phyloP scores from a whole-genome alignment of 139 green algal genomes.

The Dunaliella primolecta region DNA sequence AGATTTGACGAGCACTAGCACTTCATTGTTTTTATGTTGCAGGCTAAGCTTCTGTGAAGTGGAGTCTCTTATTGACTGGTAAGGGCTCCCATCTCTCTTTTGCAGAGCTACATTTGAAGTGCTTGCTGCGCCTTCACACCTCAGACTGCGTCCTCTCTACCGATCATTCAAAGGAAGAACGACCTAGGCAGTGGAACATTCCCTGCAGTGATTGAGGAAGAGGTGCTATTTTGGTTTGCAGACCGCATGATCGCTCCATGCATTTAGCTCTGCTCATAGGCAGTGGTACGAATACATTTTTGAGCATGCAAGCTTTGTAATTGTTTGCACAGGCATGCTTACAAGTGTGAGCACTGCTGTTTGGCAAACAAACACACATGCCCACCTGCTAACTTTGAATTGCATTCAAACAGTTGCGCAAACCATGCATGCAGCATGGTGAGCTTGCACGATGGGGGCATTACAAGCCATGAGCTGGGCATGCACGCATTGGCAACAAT shows the following conservation, averaged over 20 bases:
- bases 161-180: no score
- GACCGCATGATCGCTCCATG: no score
- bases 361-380: neutral
- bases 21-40: no score
- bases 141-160: no score
- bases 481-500: neutral
- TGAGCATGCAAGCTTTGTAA: neutral
- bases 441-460: neutral
- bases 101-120: neutral
- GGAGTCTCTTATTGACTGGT: neutral
- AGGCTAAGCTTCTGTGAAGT: neutral
- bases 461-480: neutral
- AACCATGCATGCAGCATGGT: neutral
- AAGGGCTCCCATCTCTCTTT: neutral
- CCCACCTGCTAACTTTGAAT: neutral
- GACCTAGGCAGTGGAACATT: no score
- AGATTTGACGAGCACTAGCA: no score
- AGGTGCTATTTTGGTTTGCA: no score
- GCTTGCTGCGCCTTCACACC: neutral
- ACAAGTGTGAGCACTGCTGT: neutral
- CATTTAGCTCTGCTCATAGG: no score
- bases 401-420: neutral
- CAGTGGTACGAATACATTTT: no score
- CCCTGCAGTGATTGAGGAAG: no score
- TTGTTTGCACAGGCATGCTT: neutral